Evolutionary conservation across 305 asterid genomes (phyloP), one percentile per base, ranked within the genome.

Genomic region (Andrographis paniculata): DNA sequence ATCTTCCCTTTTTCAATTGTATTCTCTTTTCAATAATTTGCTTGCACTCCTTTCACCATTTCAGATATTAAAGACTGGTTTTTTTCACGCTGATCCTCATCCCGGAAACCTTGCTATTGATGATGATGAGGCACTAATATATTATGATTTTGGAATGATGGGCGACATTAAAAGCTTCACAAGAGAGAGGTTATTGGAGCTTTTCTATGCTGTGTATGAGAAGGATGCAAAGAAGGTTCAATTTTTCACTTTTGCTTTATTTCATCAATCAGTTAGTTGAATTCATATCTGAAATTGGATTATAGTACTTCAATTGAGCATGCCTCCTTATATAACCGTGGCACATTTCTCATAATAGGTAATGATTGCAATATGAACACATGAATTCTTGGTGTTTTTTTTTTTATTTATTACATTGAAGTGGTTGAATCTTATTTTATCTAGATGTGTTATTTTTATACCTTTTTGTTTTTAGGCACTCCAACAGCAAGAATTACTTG

Each of bases 1-100:
- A 42, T 14, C 15, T 14, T 20, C 20, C 54, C 11, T 6, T 31
- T 27, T 6, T 46, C 17, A 28, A 9, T 45, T 30, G 17, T 56
- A 49, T 46, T 14, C 11, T 12, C 5, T 6, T 14, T 17, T 17
- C 16, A 16, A 15, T n/a, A 40, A 6, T 44, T 13, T 39, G 36
- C 53, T 21, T 30, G 42, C 38, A 15, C 41, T 56, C 52, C 20
- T 66, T 19, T 17, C 16, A 12, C 59, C 31, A 28, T 64, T 70
- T 54, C 84, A 89, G 95, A 85, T 89, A 65, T 68, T 89, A 53
- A 85, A 60, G 69, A 85, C 95, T 15, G 98, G 98, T 50, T 89
- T 89, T 70, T 89, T 89, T 69, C 98, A 89, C 48, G 98, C 98
- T 43, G 98, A 89, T 72, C 98, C 98, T 48, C 98, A 89, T 62